phyloP scores from a whole-genome alignment of 2,329 filamentous ascomycete genomes.

The Rhynchosporium agropyri region DNA sequence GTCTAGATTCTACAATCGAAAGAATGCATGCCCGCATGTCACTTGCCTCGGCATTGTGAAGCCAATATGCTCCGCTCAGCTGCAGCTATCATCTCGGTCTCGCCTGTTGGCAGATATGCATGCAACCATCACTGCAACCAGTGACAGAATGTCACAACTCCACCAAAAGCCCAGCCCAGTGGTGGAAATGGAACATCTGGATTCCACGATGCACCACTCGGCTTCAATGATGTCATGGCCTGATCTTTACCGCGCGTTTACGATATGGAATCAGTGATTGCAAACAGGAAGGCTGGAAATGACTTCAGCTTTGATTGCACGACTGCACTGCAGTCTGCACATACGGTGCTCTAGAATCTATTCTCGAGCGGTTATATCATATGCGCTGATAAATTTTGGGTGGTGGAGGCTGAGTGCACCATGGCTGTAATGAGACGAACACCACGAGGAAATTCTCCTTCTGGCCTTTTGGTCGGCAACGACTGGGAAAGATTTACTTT shows the following conservation, averaged over 20 bases:
- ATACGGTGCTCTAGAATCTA: background rate
- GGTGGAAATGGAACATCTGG: background rate
- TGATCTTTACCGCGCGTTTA: background rate
- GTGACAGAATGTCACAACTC: slow-evolving; percentile 10
- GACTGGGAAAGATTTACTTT: background rate
- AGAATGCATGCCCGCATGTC: background rate
- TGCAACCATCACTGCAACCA: slow-evolving; percentile 1
- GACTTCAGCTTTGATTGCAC: slow-evolving; percentile 1
- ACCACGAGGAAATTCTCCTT: background rate
- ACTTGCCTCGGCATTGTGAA: background rate
- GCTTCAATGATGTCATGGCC: slow-evolving; percentile 16
- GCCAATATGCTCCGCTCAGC: background rate
- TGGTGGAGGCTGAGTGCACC: slow-evolving; percentile 6
- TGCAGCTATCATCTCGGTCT: slow-evolving; percentile 5
- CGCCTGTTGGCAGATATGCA: background rate
- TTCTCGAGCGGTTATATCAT: slow-evolving; percentile 1
- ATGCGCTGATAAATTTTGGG: no score
- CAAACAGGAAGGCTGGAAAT: background rate
- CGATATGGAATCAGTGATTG: background rate
- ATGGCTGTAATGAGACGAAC: background rate
- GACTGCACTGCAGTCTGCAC: slow-evolving; percentile 8
- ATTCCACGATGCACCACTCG: background rate
- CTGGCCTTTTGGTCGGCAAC: background rate
- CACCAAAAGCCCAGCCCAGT: background rate
- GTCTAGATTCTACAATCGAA: background rate